Base-by-base conservation (phyloP, 768 basidiomycete species). In the Guyanaporus albipodus region DNA sequence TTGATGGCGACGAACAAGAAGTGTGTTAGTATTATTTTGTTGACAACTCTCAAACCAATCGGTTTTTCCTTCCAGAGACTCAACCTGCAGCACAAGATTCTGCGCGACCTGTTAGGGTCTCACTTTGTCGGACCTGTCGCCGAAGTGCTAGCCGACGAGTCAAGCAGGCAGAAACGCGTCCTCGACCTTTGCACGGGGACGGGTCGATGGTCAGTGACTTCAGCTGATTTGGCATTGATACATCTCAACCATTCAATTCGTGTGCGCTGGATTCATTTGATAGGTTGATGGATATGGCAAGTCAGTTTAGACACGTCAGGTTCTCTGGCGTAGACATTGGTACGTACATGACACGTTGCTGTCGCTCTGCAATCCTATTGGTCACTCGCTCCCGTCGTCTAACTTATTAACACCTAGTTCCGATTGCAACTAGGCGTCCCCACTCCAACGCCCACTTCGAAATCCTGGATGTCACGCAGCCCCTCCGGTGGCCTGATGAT, bases 241-340 rank as follows among this genome's bases (percentile, higher is more conserved):
- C 35, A 53, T 37, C 38, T 59, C n/a, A n/a, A n/a, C n/a, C n/a
- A n/a, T n/a, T n/a, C n/a, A 57, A 59, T 55, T 47, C 43, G 22
- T 19, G 29, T 42, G 35, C 38, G 10, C 18, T 32, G 26, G 42
- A 46, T 47, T 46, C 39, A 48, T 55, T 55, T 53, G 44, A 52
- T 59, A 91, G 88, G 88, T 71, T 81, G 4, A 73, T 83, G 65
- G 84, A 88, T 54, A 84, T 91, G 82, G 85, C 83, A 44, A 64
- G 59, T 37, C 70, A 72, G 39, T 91, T 83, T 61, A 82, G 80
- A 15, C 70, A 77, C 56, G 83, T 79, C 50, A 67, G 68, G 55
- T 87, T 90, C 61, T 71, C 75, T 54, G 89, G 84, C 33, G 64
- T 87, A 42, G 89, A 91, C 67, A 83, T 88, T 54, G 88, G 88